Evolutionary conservation across 2,329 filamentous ascomycete genomes (phyloP), one percentile per base, ranked within the genome.

Genomic region (Dothideomycetes sp.): DNA sequence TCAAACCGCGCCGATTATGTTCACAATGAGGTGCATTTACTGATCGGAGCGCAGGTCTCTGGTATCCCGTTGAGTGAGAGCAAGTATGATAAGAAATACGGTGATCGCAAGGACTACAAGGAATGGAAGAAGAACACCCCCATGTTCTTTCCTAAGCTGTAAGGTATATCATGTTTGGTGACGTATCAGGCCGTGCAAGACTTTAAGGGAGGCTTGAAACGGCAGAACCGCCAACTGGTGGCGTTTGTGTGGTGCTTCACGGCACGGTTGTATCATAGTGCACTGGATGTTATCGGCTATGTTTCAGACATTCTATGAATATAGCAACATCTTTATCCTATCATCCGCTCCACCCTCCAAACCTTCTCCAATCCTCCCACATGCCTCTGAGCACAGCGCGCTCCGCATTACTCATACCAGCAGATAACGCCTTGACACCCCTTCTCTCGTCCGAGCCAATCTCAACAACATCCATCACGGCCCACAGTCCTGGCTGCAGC

Each of bases 71-170:
- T 83, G 57, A 81, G 75, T 47, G 78, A 83, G 64, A 65, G 64
- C 31, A 83, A 83, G 61, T 83, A 84, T 51, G 76, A 83, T 56
- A 68, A 74, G 58, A 63, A 64, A 38, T 83, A 74, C 50, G 78
- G 77, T 0, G 63, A 77, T 45, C 64, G 73, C 31, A 71, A 75
- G 58, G 78, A 81, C 45, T 82, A 84, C 51, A 69, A 76, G 53
- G 22, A 27, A 27, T 27, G 22, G 22, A 27, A 27, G 22, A 27
- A 66, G 58, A 72, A 75, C 50, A 81, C 76, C 14, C 76, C 77
- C 0, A 73, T 72, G 61, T 72, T 82, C 53, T 60, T 82, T 44
- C 77, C 78, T 0, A 79, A 76, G 58, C 48, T 81, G 10, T 75
- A 16, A 38, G 19, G 11, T n/a, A 8, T 29, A 29, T 9, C 15